Base-by-base conservation (phyloP, 805 yeast species). In the Suhomyces pyralidae region DNA sequence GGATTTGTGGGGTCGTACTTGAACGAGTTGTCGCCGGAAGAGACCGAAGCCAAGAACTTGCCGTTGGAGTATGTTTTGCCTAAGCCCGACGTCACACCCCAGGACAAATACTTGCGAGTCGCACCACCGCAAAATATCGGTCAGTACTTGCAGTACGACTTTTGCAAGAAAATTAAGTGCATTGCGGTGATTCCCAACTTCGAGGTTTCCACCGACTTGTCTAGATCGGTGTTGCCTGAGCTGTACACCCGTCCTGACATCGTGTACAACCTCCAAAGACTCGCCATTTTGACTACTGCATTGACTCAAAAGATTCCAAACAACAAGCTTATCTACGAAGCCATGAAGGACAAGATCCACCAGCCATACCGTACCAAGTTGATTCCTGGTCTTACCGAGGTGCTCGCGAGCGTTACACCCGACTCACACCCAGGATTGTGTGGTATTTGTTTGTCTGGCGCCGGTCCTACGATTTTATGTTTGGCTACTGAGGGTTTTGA, bases 1-100 rank as follows among this genome's bases (percentile, higher is more conserved):
- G 97, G 99, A 1, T 94, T 94, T 69, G 97, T 92, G 42, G 99
- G 99, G 44, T 90, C 97, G 3, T 94, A 88, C 70, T 79, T 94
- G 64, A 82, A 96, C 62, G 96, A 89, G 56, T 74, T 94, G 54
- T 76, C 84, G 32, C 83, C 85, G 3, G 80, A 82, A 40, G 97
- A 92, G 59, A 78, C 80, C 58, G 84, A 79, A 54, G 81, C 88
- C 50, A 87, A 88, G 58, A 91, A 86, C 66, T 88, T 90, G 51
- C 97, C 97, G 40, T 76, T 94, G 52, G 84, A 88, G 51, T 88
- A 86, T 60, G 91, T 94, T 4, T 78, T 94, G 57, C 96, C 96
- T 25, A 85, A 82, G 59, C 86, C 88, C 36, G 81, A 84, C 45
- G 65, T 81, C 44, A 78, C 82, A 0, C 92, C 96, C 25, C 86